phyloP scores from a whole-genome alignment of 208 protist genomes.

The Perkinsela sp. region DNA sequence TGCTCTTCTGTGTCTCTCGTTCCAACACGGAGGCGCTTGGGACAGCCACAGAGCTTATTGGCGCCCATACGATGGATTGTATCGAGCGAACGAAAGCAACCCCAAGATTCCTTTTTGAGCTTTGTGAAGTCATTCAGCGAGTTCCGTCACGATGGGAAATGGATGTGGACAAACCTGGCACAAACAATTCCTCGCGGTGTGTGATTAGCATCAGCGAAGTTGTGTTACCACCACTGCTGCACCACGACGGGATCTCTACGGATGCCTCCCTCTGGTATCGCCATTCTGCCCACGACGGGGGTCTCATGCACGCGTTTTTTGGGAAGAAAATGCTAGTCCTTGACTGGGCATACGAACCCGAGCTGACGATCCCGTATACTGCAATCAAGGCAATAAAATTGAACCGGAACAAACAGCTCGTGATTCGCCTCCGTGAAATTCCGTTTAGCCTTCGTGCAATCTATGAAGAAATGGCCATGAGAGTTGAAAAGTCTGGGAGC shows the following conservation, averaged over 20 bases:
- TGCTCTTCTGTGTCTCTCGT: neutral
- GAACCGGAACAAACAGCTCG: neutral
- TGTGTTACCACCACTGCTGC: neutral
- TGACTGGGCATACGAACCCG: neutral
- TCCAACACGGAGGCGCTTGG: neutral
- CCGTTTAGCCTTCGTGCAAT: neutral
- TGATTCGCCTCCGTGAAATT: neutral
- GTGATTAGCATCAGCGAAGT: neutral
- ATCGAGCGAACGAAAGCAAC: neutral
- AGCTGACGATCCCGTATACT: neutral
- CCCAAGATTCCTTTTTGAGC: neutral
- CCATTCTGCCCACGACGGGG: neutral
- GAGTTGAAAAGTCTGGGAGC: neutral
- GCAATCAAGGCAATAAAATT: neutral
- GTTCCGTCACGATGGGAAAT: neutral
- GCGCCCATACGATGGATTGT: neutral
- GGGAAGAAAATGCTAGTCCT: neutral
- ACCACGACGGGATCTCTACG: neutral
- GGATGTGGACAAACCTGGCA: neutral
- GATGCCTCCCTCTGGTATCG: neutral
- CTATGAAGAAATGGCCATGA: neutral
- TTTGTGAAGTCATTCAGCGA: neutral
- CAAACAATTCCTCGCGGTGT: neutral
- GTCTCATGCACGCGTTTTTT: neutral
- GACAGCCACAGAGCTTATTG: neutral